Conservation (phyloP, 2,329 filamentous ascomycete species). For the Pseudogymnoascus verrucosus region DNA sequence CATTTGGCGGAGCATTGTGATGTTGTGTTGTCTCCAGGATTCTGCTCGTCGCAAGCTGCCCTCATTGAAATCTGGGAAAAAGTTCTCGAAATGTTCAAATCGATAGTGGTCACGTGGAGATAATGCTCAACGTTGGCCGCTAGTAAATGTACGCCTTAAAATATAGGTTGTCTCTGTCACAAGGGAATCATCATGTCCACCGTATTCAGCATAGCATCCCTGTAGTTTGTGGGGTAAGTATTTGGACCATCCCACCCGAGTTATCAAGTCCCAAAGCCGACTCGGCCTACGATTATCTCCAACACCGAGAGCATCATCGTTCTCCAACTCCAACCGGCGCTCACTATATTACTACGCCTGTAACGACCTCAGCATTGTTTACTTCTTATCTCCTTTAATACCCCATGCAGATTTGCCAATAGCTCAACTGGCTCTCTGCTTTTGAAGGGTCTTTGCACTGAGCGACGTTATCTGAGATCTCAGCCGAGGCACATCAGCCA, state of each 20-base stretch:
- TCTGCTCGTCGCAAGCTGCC: slow-evolving; percentile 9
- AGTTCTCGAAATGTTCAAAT: slow-evolving; percentile 2
- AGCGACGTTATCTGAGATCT: slow-evolving; percentile 1
- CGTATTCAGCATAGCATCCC: not conserved
- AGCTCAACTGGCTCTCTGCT: not conserved
- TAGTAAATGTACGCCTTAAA: not conserved
- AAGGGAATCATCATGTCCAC: not conserved
- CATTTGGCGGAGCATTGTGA: slow-evolving; percentile 31
- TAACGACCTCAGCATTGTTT: not conserved
- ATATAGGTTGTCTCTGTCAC: not conserved
- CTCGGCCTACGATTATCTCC: not conserved
- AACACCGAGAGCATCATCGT: not conserved
- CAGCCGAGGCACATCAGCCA: slow-evolving; percentile 8
- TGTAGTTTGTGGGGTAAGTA: slow-evolving; percentile 1
- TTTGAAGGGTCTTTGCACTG: not conserved
- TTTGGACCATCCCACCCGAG: slow-evolving; percentile 6
- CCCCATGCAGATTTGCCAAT: not conserved
- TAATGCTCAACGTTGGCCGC: not conserved
- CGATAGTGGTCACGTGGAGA: slow-evolving; percentile 8
- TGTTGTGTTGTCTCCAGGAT: slow-evolving; percentile 10
- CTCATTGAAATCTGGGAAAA: slow-evolving; percentile 4
- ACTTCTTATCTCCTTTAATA: not conserved
- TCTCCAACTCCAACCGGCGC: not conserved
- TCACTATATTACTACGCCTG: not conserved
- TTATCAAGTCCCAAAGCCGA: not conserved